Base-by-base conservation (phyloP, 371 early-diverging fungal species). In the Saksenaea vasiformis region DNA sequence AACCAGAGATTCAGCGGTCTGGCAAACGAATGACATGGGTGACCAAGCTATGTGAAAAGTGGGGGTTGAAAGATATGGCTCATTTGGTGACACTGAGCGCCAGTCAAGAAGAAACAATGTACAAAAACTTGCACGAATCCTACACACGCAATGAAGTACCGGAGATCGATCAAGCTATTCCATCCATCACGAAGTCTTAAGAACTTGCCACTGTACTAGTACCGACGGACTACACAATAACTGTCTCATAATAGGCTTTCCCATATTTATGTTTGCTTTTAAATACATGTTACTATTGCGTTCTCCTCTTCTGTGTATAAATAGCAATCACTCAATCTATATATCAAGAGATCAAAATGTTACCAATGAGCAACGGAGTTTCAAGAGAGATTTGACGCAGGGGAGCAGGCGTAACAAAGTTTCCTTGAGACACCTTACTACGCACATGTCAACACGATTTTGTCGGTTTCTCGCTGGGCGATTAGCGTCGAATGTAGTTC, bases 1-100 rank as follows among this genome's bases (percentile, higher is more conserved):
- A 92, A 28, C 89, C 91, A 0, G 83, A 79, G 1, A 82, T 88
- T 24, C 78, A 85, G 38, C 84, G 82, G 15, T 82, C 87, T 11
- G 82, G 80, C 31, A 87, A 88, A 58, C 75, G 95, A 3, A 95
- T 95, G 97, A 69, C 80, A 4, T 95, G 95, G 94, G 83, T 95
- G 60, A 85, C 83, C 3, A 73, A 80, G 62, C 53, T 92, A 15
- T 91, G 90, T 66, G 91, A 93, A 61, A 64, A 65, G 39, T 79
- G 83, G 83, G 82, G 78, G 14, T 53, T 80, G 19, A 60, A 73
- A 10, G 65, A 68, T 1, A 78, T 82, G 75, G 70, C 60, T 0
- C 65, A 62, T 11, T 47, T 77, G 54, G 57, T 58, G 38, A 66
- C 71, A 9, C 44, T 36, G n/a, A 11, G 4, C 22, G 10, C 5